Evolutionary conservation across 169 alveolate genomes (phyloP).

Genomic region (Plasmodium coatneyi): DNA sequence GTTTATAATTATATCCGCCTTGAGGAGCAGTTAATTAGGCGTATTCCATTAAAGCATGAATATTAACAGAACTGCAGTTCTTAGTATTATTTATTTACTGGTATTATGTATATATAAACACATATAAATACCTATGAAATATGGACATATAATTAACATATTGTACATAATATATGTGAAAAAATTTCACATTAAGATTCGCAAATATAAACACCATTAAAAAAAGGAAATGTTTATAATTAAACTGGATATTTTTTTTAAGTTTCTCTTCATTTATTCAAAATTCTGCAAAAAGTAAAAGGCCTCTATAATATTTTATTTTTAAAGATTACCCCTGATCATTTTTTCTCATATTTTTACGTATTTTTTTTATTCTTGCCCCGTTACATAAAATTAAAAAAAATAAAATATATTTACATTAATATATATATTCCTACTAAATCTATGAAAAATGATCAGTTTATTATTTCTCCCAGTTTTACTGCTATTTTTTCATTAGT

Average conservation of each 20-base stretch:
- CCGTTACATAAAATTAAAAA: background rate
- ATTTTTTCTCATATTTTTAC: background rate
- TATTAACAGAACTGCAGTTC: background rate
- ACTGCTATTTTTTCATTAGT: background rate
- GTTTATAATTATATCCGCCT: background rate
- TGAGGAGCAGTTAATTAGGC: background rate
- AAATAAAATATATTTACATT: background rate
- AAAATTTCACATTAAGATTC: background rate
- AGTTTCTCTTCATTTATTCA: background rate
- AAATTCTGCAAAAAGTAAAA: background rate
- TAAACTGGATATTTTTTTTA: background rate
- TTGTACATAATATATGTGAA: background rate
- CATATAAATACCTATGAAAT: background rate
- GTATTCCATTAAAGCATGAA: background rate
- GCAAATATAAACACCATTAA: background rate
- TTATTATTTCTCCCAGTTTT: background rate
- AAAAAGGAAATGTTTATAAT: background rate
- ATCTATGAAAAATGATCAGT: background rate
- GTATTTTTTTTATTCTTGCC: background rate
- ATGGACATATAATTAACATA: background rate
- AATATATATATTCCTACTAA: background rate
- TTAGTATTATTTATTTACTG: background rate
- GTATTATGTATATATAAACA: background rate
- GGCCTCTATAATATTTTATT: background rate
- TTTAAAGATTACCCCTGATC: background rate